phyloP scores from a whole-genome alignment of 2,329 filamentous ascomycete species.

The Epichloe elymi region DNA sequence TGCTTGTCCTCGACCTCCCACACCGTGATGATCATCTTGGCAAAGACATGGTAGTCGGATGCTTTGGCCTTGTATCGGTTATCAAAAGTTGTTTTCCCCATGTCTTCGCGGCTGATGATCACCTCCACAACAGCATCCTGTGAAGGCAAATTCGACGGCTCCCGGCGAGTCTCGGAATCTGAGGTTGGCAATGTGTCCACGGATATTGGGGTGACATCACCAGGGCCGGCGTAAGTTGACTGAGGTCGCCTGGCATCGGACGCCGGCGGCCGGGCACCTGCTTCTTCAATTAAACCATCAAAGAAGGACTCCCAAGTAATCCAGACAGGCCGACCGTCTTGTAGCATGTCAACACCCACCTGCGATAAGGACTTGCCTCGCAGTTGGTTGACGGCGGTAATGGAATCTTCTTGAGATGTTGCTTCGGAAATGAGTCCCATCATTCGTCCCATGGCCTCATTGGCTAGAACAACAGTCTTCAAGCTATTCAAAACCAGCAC shows the following conservation, averaged over 20 bases:
- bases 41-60: conserved; percentile 34
- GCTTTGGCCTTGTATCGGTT: conserved; percentile 21
- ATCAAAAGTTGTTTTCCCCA: conserved; percentile 26
- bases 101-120: conserved; percentile 40
- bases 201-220: conserved; percentile 25
- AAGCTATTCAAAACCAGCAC: conserved; percentile 52
- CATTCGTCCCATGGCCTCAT: conserved; percentile 61
- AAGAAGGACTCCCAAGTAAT: conserved; percentile 47
- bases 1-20: conserved; percentile 57
- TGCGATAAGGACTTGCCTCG: conserved; percentile 54
- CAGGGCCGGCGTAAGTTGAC: conserved; percentile 13
- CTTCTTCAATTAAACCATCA: conserved; percentile 36
- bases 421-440: conserved; percentile 36
- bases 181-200: conserved; percentile 6
- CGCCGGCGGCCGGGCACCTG: conserved; percentile 18
- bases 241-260: conserved; percentile 11
- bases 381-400: conserved; percentile 43
- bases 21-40: conserved; percentile 65
- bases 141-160: conserved; percentile 16
- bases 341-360: conserved; percentile 59
- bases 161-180: conserved; percentile 21
- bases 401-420: conserved; percentile 25
- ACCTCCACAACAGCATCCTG: conserved; percentile 57
- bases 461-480: conserved; percentile 61
- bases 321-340: conserved; percentile 50